phyloP scores from a whole-genome alignment of 306 rosid genomes.

The Acacia confusa region DNA sequence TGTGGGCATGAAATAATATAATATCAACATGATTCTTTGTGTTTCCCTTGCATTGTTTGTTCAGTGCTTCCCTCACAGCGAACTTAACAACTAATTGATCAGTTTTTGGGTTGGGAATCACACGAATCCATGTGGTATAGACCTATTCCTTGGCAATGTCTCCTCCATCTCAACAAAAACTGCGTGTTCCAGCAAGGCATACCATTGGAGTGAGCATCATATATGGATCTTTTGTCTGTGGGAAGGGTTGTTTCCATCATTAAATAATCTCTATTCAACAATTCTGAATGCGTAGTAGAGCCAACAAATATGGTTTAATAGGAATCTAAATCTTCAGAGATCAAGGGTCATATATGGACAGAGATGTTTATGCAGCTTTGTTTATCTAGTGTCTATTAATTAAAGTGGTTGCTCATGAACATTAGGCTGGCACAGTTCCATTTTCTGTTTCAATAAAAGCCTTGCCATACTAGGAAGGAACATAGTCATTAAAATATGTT shows the following conservation, averaged over 20 bases:
- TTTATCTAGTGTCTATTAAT: background rate
- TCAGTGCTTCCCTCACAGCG: background rate
- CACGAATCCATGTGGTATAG: background rate
- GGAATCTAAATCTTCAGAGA: background rate
- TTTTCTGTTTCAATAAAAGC: background rate
- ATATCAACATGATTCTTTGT: conserved; percentile 21
- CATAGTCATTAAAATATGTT: background rate
- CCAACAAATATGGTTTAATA: background rate
- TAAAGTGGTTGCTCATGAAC: background rate
- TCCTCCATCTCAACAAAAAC: background rate
- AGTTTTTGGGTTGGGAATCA: background rate
- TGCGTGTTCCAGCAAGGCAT: background rate
- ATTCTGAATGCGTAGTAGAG: background rate
- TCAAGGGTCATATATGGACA: background rate
- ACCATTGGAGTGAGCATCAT: background rate
- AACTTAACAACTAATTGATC: background rate
- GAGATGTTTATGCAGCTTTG: background rate
- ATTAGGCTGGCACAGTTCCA: background rate
- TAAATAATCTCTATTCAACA: background rate
- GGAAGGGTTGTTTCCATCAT: background rate
- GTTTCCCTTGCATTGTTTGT: background rate
- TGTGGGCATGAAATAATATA: conserved; percentile 22
- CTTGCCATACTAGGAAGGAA: background rate
- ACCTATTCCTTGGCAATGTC: background rate
- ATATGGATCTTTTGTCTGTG: conserved; percentile 6